phyloP scores from a whole-genome alignment of 2,329 filamentous ascomycete genomes.

The Penicillium decumbens region DNA sequence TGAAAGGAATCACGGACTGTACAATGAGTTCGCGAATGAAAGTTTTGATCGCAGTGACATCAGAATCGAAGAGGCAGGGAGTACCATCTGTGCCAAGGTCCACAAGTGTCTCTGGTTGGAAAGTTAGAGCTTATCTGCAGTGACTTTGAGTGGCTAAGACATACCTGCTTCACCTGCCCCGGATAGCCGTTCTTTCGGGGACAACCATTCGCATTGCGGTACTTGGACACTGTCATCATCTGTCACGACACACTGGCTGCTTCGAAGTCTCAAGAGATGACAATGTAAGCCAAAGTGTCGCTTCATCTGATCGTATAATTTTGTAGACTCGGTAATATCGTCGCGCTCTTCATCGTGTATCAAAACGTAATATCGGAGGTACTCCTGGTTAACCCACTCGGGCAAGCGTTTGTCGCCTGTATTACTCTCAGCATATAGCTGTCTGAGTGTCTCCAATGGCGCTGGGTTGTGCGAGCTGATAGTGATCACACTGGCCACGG shows the following conservation, averaged over 20 bases:
- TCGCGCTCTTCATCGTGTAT: conserved; percentile 95
- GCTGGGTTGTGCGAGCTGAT: conserved; percentile 82
- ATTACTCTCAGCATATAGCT: conserved; percentile 79
- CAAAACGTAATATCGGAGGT: conserved; percentile 90
- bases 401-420: conserved; percentile 70
- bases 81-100: conserved; percentile 63
- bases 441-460: conserved; percentile 81
- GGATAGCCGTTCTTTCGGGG: conserved; percentile 75
- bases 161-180: conserved; percentile 63
- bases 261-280: conserved; percentile 80
- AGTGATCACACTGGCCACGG: conserved; percentile 88
- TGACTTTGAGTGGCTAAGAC: not conserved
- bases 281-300: conserved; percentile 95
- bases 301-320: conserved; percentile 97
- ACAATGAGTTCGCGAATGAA: conserved; percentile 94
- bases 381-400: conserved; percentile 84
- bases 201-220: conserved; percentile 81
- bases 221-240: conserved; percentile 86
- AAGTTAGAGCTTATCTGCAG: conserved; percentile 4
- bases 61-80: conserved; percentile 84
- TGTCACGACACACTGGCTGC: conserved; percentile 76
- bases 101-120: conserved; percentile 36
- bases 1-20: conserved; percentile 89
- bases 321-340: conserved; percentile 83
- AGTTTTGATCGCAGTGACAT: conserved; percentile 78